Percentiles rank a stretch among this genome's conserved stretches.
These are phyloP conservation scores for Mucor velutinosus DNA, from an alignment of 371 early-diverging fungal species.

Conservation along the genomic window DNA sequence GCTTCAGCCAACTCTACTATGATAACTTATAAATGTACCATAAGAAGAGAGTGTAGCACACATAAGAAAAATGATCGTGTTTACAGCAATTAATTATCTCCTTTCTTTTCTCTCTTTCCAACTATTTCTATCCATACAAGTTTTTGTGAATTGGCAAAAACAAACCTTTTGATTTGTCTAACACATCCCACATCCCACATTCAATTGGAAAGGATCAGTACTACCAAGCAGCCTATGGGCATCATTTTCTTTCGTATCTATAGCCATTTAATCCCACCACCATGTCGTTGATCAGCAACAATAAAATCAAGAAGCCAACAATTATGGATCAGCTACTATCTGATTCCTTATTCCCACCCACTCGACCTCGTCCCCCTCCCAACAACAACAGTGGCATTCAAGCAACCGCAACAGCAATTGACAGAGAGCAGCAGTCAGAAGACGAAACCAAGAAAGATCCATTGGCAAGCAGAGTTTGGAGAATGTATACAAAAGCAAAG, in stretches of 20 bases:
- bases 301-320: conserved; percentile 10
- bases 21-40: no score
- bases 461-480: conserved; percentile 66
- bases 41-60: neutral
- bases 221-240: conserved; percentile 10
- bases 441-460: conserved; percentile 53
- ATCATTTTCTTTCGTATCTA: conserved; percentile 17
- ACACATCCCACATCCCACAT: neutral
- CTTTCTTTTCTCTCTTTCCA: conserved; percentile 4
- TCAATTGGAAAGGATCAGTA: conserved; percentile 1
- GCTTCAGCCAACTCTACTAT: neutral
- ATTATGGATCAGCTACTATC: conserved; percentile 27
- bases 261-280: conserved; percentile 15
- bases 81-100: conserved; percentile 13
- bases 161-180: neutral
- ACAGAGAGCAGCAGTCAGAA: conserved; percentile 18
- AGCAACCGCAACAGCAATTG: neutral
- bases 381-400: neutral
- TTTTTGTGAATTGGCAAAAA: neutral
- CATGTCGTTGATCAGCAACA: conserved; percentile 20
- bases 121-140: neutral
- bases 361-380: neutral
- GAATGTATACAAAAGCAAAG: conserved; percentile 72
- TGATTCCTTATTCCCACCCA: conserved; percentile 24
- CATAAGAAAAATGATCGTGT: conserved; percentile 7